Evolutionary conservation across 1,139 yeast species (phyloP), one percentile per base, ranked within the genome.

Genomic region (Saccharomyces pastorianus): DNA sequence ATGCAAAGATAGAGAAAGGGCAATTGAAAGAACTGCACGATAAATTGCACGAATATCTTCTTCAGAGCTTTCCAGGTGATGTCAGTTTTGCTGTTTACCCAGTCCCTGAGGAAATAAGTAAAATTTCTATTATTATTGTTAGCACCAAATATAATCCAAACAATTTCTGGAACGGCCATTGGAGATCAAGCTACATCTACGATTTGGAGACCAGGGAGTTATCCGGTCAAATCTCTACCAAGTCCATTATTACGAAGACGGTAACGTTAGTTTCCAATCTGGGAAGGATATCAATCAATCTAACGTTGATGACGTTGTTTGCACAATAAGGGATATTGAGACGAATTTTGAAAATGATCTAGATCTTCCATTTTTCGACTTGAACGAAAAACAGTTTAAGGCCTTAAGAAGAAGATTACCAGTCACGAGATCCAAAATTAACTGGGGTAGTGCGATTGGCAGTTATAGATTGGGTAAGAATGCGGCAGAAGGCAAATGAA

Each of bases 381-480:
- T 93, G 66, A 91, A 91, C 70, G 96, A 89, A 60, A 79, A 79
- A 53, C 80, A 83, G 56, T 93, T 93, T 75, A 93, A 91, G 72
- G 80, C 81, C 58, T 79, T 93, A 62, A 81, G 99, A 73, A 83
- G 99, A 70, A 88, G 89, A 69, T 77, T 93, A 58, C 99, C 99
- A 2, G 85, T 93, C 46, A 91, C 96, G 29, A 80, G 96, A 67
- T 81, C 96, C 14, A 90, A 87, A 71, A 85, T 93, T 67, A 88
- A 89, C 70, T 93, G 99, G 99, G 96, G 96, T 47, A 87, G 82
- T 66, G 90, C 96, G 17, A 88, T 90, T 64, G 96, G 95, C 14
- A 87, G 85, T 68, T 90, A 90, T 73, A 82, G 90, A 65, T 76
- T 91, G 52, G 98, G 98, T 20, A 84, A 86, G 62, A 96, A 89